phyloP scores from a whole-genome alignment of 2,329 filamentous ascomycete species.

The Colletotrichum orbiculare region DNA sequence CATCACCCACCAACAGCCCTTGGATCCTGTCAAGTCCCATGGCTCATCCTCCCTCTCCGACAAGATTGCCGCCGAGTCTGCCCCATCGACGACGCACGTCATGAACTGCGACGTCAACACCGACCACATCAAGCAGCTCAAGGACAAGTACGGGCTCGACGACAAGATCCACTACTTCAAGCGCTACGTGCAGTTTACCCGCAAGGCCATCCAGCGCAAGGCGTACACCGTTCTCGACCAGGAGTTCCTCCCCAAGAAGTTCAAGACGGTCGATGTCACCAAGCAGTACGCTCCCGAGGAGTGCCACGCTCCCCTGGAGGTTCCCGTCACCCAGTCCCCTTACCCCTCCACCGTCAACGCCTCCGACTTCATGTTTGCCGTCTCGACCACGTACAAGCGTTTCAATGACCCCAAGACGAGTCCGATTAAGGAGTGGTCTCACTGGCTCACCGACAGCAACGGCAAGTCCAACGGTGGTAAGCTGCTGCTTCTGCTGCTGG shows the following conservation, averaged over 20 bases:
- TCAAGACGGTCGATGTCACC: slow-evolving; percentile 60
- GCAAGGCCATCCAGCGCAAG: slow-evolving; percentile 60
- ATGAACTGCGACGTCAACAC: slow-evolving; percentile 64
- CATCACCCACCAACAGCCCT: slow-evolving; percentile 42
- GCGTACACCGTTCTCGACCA: slow-evolving; percentile 62
- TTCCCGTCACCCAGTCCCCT: slow-evolving; percentile 62
- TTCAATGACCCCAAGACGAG: slow-evolving; percentile 63
- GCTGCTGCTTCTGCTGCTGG: slow-evolving; percentile 64
- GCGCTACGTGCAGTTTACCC: slow-evolving; percentile 64
- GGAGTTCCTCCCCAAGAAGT: slow-evolving; percentile 57
- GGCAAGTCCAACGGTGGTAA: slow-evolving; percentile 68
- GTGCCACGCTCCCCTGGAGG: slow-evolving; percentile 61
- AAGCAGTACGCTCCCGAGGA: slow-evolving; percentile 53
- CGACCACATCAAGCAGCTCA: slow-evolving; percentile 56
- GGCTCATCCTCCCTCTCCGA: slow-evolving; percentile 40
- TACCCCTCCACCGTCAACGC: slow-evolving; percentile 63
- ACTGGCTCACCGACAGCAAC: slow-evolving; percentile 68
- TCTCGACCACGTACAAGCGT: slow-evolving; percentile 67
- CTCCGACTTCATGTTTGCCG: slow-evolving; percentile 68
- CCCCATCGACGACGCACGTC: slow-evolving; percentile 42
- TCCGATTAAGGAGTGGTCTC: slow-evolving; percentile 68
- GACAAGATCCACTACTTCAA: slow-evolving; percentile 66
- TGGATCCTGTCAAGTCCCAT: slow-evolving; percentile 37
- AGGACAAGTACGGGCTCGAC: slow-evolving; percentile 59
- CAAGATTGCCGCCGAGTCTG: slow-evolving; percentile 42